phyloP scores from a whole-genome alignment of 441 rosid genomes.

The Brassica hybrid region DNA sequence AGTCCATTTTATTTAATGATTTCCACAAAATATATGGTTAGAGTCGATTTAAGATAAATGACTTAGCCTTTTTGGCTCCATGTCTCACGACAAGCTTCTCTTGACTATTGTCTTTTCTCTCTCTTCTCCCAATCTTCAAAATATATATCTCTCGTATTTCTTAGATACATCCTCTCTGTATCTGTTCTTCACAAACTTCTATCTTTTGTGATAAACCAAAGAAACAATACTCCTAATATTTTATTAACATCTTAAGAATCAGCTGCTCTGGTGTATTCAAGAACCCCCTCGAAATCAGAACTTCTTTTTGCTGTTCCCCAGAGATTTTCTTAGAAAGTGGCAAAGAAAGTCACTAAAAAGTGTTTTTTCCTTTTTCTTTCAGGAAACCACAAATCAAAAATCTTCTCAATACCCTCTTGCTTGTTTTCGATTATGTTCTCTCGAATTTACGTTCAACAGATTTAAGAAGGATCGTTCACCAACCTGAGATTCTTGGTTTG shows the following conservation, averaged over 20 bases:
- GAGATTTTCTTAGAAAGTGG: constrained; percentile 22
- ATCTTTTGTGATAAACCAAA: constrained; percentile 1
- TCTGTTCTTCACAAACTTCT: constrained; percentile 26
- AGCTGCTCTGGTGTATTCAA: neutral
- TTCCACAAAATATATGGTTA: constrained; percentile 20
- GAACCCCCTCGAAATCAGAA: constrained; percentile 19
- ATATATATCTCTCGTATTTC: neutral
- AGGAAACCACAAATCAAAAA: neutral
- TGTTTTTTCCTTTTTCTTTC: neutral
- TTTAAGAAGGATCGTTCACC: constrained; percentile 12
- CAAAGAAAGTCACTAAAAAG: constrained; percentile 14
- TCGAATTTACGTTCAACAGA: neutral
- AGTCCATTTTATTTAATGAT: constrained; percentile 1
- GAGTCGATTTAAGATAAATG: constrained; percentile 27
- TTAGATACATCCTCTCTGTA: constrained; percentile 32
- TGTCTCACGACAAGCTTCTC: constrained; percentile 31
- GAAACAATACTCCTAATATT: neutral
- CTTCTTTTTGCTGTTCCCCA: constrained; percentile 24
- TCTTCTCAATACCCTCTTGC: neutral
- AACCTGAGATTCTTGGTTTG: constrained; percentile 2
- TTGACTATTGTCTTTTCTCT: constrained; percentile 19
- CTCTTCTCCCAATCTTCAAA: constrained; percentile 15
- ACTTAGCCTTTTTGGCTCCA: constrained; percentile 34
- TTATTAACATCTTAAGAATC: neutral
- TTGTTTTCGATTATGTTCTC: constrained; percentile 6